These are phyloP conservation scores for Fusarium piperis DNA, from an alignment of 2,329 filamentous ascomycete species.

Conservation along the genomic window DNA sequence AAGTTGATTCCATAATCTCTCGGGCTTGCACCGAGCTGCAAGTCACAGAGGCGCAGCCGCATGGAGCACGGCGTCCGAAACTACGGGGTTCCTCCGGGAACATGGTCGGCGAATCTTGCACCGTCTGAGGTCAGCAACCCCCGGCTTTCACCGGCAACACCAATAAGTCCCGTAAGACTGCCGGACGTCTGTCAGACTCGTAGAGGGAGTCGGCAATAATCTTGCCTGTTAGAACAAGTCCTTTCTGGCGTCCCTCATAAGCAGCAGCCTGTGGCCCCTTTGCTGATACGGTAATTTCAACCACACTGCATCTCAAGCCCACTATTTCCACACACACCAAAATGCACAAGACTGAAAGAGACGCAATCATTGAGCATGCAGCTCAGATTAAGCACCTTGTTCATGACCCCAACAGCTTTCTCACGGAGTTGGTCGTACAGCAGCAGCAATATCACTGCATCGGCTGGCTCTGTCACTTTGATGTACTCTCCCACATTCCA, in stretches of 20 bases:
- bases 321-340: neutral
- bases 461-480: conserved; percentile 26
- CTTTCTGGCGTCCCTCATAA: neutral
- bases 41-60: neutral
- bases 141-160: neutral
- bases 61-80: conserved; percentile 16
- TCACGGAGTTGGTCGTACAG: conserved; percentile 25
- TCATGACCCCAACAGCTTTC: conserved; percentile 29
- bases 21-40: neutral
- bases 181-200: neutral
- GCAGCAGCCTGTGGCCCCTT: neutral
- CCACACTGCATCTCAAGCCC: neutral
- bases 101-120: neutral
- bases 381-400: conserved; percentile 21
- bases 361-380: conserved; percentile 24
- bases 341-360: conserved; percentile 27
- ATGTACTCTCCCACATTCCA: conserved; percentile 17
- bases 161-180: neutral
- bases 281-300: neutral
- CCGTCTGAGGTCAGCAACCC: neutral
- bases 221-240: neutral
- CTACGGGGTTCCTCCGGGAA: neutral
- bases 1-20: neutral
- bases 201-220: neutral
- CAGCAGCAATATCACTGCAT: conserved; percentile 31